phyloP scores from a whole-genome alignment of 441 rosid genomes.

The Brassica hybrid region DNA sequence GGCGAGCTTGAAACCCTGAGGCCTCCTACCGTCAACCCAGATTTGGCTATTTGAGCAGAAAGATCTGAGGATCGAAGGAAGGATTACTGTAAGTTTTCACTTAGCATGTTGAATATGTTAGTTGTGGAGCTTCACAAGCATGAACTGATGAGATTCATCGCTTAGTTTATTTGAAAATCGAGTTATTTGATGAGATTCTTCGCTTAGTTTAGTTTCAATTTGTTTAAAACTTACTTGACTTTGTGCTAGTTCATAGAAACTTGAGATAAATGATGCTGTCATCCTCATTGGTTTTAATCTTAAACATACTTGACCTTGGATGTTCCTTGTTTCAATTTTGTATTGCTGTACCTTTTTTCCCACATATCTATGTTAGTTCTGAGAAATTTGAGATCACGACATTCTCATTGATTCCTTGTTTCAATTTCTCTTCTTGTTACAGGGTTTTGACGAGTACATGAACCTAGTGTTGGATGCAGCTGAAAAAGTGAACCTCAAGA shows the following conservation, averaged over 20 bases:
- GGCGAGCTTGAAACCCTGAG: no score
- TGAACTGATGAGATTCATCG: background rate
- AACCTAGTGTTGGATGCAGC: slow-evolving; percentile 91
- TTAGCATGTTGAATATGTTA: background rate
- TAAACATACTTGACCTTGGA: background rate
- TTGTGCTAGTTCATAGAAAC: background rate
- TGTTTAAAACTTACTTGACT: background rate
- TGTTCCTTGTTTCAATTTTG: background rate
- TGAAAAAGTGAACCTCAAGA: slow-evolving; percentile 86
- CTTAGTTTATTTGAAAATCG: background rate
- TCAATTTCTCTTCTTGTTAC: slow-evolving; percentile 7
- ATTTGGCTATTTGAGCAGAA: slow-evolving; percentile 98
- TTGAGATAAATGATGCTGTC: background rate
- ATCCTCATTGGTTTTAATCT: background rate
- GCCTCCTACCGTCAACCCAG: no score
- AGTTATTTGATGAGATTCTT: no score
- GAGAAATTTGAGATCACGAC: background rate
- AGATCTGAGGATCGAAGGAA: slow-evolving; percentile 88
- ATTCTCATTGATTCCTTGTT: slow-evolving; percentile 9
- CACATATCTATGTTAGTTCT: background rate
- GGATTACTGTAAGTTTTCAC: slow-evolving; percentile 74
- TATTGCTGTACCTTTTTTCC: no score
- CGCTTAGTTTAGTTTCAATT: no score
- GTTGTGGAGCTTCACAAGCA: background rate
- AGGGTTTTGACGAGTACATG: slow-evolving; percentile 99